Evolutionary conservation across 2,329 filamentous ascomycete species (phyloP).

Genomic region (Calonectria hawksworthii): DNA sequence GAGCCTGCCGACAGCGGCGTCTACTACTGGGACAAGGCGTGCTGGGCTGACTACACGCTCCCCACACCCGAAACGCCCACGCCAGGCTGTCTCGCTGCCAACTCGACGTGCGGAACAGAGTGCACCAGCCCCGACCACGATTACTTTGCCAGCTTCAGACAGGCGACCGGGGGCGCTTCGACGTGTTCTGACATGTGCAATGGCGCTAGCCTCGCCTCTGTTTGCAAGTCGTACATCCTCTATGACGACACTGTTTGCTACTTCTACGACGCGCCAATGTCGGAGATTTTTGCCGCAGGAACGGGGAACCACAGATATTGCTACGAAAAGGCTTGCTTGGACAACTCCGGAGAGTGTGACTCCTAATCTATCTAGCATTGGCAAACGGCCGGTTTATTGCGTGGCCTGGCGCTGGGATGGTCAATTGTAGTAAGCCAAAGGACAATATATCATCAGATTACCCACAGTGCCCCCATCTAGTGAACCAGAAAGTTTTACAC

Average conservation of each 20-base stretch:
- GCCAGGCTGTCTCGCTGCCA: neutral
- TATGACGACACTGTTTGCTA: neutral
- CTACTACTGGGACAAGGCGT: slow-evolving; percentile 18
- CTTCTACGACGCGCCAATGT: neutral
- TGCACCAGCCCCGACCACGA: neutral
- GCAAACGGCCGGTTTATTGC: neutral
- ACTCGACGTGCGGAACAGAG: neutral
- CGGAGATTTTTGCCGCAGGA: neutral
- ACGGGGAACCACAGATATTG: neutral
- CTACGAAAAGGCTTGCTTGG: neutral
- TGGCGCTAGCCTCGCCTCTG: neutral
- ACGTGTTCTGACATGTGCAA: slow-evolving; percentile 14
- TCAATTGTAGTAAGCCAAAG: neutral
- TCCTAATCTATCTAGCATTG: neutral
- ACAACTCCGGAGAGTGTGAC: neutral
- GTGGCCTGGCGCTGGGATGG: neutral
- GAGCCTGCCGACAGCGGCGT: neutral
- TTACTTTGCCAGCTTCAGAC: neutral
- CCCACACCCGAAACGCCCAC: neutral
- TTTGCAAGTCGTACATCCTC: slow-evolving; percentile 6
- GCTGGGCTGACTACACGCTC: neutral
- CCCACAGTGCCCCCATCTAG: too few species aligned
- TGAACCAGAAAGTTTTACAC: too few species aligned
- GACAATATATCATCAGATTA: too few species aligned
- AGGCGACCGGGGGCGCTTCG: neutral